Base-by-base conservation (phyloP, 495 filamentous ascomycete genomes). In the Glonium stellatum region DNA sequence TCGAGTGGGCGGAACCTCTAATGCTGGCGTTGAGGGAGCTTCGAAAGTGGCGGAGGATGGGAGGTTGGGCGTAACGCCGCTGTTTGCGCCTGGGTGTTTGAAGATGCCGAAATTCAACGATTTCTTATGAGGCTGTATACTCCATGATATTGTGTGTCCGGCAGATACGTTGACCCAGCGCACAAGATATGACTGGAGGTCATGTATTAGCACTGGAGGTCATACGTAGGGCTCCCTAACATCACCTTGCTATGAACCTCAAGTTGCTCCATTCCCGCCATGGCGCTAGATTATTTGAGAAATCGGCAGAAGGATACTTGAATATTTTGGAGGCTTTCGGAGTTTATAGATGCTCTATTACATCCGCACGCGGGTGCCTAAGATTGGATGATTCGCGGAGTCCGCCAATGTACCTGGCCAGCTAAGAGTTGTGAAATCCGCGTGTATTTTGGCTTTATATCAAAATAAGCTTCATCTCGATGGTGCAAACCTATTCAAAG, bases 31-130 rank as follows among this genome's bases (percentile, higher is more conserved):
- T 53, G 67, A 76, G 21, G 66, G 75, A 54, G 73, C 73, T 66
- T 74, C 79, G 64, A 80, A 72, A 60, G 69, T 67, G 0, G 66
- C 77, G 46, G 75, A 78, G 25, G 77, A 77, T 60, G 75, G 78
- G 59, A 83, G 73, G 60, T 73, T 79, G 21, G 85, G 75, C 11
- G 73, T 70, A 41, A 69, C 62, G 37, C 72, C 80, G 23, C 64
- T 77, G 59, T 81, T 80, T 65, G 83, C 80, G 57, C 89, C 89
- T 18, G 93, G 92, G 71, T 97, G 93, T 68, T 96, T 96, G 76
- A 97, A 95, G 69, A 98, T 86, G 68, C 88, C 95, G 70, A 97
- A 96, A 74, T 97, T 96, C 72, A 98, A 85, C 23, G 91, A 96
- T 73, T 96, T 96, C 78, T 92, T 96, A 70, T 97, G 90, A 6